These are phyloP conservation scores for Blastomyces gilchristii DNA, from an alignment of 2,329 filamentous ascomycete genomes.

Conservation along the genomic window DNA sequence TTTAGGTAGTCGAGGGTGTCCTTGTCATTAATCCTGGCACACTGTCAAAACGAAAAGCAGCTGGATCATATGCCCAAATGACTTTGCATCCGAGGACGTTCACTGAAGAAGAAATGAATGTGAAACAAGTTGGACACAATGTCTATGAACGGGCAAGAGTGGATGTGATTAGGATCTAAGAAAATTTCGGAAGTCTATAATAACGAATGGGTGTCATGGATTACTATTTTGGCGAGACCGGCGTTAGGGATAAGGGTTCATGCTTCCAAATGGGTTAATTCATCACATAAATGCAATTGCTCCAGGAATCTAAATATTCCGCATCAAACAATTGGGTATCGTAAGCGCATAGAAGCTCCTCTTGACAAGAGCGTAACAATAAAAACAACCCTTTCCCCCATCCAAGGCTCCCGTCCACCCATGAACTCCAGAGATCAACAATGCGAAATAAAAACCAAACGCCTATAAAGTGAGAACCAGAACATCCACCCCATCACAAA, in stretches of 20 bases:
- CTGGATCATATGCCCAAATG: constrained; percentile 79
- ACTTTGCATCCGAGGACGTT: constrained; percentile 57
- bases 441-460: neutral
- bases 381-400: neutral
- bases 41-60: constrained; percentile 69
- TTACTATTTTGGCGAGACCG: neutral
- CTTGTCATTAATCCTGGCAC: constrained; percentile 83
- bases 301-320: neutral
- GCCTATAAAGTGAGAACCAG: neutral
- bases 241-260: neutral
- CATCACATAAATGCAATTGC: neutral
- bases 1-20: constrained; percentile 78
- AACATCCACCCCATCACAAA: neutral
- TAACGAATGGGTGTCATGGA: neutral
- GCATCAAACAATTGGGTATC: constrained; percentile 2
- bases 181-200: neutral
- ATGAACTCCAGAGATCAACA: neutral
- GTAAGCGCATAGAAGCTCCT: neutral
- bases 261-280: neutral
- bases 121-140: constrained; percentile 57
- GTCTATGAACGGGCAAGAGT: constrained; percentile 76
- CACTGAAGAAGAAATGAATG: constrained; percentile 48
- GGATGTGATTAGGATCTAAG: constrained; percentile 69
- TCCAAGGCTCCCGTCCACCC: neutral
- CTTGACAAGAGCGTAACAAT: neutral